Evolutionary conservation across 2,329 filamentous ascomycete species (phyloP), one percentile per base, ranked within the genome.

Genomic region (Penicillium sp.): DNA sequence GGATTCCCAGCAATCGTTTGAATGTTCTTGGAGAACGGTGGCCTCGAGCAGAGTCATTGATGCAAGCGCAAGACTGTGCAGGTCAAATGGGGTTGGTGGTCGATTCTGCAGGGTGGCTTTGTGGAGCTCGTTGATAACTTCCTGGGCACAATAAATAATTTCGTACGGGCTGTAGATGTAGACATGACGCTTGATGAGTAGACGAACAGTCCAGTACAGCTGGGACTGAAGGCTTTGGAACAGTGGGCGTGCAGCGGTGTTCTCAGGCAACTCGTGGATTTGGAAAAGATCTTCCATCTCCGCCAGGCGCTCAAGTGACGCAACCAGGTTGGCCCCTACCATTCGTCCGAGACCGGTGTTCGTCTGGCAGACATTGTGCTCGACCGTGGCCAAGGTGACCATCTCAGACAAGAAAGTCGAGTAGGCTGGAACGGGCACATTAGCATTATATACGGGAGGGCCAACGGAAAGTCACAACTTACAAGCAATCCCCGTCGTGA

Each of bases 111-210:
- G 37, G 7, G 53, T 57, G 8, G 59, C 53, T 31, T 63, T 68
- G 51, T 64, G 58, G 41, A 70, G 47, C 45, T 69, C 62, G 31
- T 68, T 65, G 39, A 69, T 52, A 7, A 69, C 51, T 29, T 67
- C 64, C 42, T 65, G 58, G 1, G 66, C 66, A 25, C 62, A 60
- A 41, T 65, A 64, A 16, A 70, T 59, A 11, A 70, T 62, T 28
- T 70, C 68, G 32, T 65, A 65, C 0, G 68, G 65, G 19, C 62
- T 66, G 37, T 65, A 68, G 17, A 68, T 56, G 35, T 62, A 69
- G 26, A 70, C 59, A 40, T 69, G 67, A 15, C 68, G 66, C 41
- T 69, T 70, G 36, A 70, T 63, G 26, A 70, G 53, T 7, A 70
- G 51, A 10, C 64, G 62, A 8, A 68, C 51, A 11, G 62, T 68